phyloP scores from a whole-genome alignment of 331 rosid species.

The Cydonia oblonga region DNA sequence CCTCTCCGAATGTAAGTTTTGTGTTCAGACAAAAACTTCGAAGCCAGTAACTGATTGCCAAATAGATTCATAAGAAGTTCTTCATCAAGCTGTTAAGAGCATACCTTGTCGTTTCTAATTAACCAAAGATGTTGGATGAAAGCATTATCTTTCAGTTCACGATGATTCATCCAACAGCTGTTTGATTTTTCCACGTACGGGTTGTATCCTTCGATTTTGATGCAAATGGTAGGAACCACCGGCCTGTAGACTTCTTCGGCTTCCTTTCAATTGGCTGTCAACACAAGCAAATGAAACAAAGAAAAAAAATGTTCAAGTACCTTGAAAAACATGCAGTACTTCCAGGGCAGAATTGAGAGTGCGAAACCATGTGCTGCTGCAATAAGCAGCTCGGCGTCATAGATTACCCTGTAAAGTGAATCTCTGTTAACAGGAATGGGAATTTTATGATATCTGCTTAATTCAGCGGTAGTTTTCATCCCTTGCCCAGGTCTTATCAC shows the following conservation, averaged over 20 bases:
- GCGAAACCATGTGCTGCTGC: not conserved
- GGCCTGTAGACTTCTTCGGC: slow-evolving; percentile 57
- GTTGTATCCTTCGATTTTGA: no score
- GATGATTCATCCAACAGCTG: no score
- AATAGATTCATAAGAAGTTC: no score
- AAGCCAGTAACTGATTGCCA: no score
- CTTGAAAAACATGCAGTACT: not conserved
- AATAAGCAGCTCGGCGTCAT: not conserved
- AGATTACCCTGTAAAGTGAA: slow-evolving; percentile 70
- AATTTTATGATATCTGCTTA: slow-evolving; percentile 61
- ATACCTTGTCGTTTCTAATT: slow-evolving; percentile 35
- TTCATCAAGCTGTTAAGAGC: not conserved
- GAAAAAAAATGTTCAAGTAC: not conserved
- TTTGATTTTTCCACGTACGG: no score
- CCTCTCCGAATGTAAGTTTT: not conserved
- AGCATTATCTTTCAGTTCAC: no score
- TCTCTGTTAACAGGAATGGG: slow-evolving; percentile 70
- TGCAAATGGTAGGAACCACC: slow-evolving; percentile 44
- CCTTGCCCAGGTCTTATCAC: slow-evolving; percentile 63
- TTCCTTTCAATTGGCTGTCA: slow-evolving; percentile 73
- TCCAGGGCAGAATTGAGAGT: not conserved
- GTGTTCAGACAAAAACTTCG: not conserved
- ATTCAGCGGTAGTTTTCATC: slow-evolving; percentile 80
- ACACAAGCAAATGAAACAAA: not conserved
- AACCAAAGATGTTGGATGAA: no score